Evolutionary conservation across 1,139 yeast genomes (phyloP).

Genomic region (Yamadazyma atmosphaerica): DNA sequence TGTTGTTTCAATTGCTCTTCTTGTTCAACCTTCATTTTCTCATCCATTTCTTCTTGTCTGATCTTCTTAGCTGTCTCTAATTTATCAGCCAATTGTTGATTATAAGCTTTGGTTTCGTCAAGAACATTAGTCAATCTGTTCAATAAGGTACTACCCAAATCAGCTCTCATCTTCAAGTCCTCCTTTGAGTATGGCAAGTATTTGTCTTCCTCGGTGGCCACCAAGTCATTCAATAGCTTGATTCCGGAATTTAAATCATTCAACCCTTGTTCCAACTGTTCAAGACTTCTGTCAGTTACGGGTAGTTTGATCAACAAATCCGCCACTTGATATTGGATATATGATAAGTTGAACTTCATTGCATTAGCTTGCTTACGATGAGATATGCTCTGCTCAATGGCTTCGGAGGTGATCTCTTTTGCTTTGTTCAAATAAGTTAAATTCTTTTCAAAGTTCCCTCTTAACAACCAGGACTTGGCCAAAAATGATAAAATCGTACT

Average conservation of each 20-base stretch:
- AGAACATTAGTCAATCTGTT: slow-evolving; percentile 70
- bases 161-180: slow-evolving; percentile 82
- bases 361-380: slow-evolving; percentile 28
- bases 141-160: slow-evolving; percentile 77
- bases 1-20: slow-evolving; percentile 38
- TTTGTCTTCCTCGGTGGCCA: slow-evolving; percentile 46
- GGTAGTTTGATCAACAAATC: slow-evolving; percentile 72
- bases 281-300: slow-evolving; percentile 57
- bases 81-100: slow-evolving; percentile 56
- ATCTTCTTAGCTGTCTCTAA: slow-evolving; percentile 71
- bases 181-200: slow-evolving; percentile 74
- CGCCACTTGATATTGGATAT: slow-evolving; percentile 83
- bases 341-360: slow-evolving; percentile 79
- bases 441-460: slow-evolving; percentile 73
- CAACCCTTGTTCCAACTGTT: slow-evolving; percentile 61
- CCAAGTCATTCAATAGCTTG: slow-evolving; percentile 55
- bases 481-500: slow-evolving; percentile 67
- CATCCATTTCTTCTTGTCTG: slow-evolving; percentile 59
- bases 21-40: slow-evolving; percentile 37
- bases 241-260: slow-evolving; percentile 66
- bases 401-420: slow-evolving; percentile 59
- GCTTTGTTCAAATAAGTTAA: slow-evolving; percentile 61
- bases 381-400: slow-evolving; percentile 47
- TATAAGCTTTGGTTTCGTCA: slow-evolving; percentile 72
- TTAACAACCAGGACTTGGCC: slow-evolving; percentile 87